These are phyloP conservation scores for Apiotrichum akiyoshidainum DNA, from an alignment of 1,284 basidiomycete genomes.

Conservation along the genomic window DNA sequence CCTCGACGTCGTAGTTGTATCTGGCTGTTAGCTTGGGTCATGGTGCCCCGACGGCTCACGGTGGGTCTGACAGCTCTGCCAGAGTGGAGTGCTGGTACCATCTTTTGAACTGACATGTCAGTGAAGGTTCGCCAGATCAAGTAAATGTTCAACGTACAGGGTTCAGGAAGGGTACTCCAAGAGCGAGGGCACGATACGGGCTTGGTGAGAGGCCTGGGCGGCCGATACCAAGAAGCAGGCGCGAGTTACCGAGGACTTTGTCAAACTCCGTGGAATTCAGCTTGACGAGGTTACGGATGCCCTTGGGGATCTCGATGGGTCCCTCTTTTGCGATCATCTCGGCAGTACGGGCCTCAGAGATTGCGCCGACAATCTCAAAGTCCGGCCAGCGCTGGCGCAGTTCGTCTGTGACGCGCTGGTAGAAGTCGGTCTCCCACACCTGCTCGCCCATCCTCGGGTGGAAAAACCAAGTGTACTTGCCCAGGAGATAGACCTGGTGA, in stretches of 20 bases:
- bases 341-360: slow-evolving; percentile 15
- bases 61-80: background rate
- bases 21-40: background rate
- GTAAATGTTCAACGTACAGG: background rate
- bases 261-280: slow-evolving; percentile 16
- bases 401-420: slow-evolving; percentile 13
- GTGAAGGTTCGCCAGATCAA: background rate
- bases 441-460: slow-evolving; percentile 9
- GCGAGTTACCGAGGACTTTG: slow-evolving; percentile 6
- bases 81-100: slow-evolving; percentile 9
- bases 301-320: slow-evolving; percentile 16
- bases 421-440: slow-evolving; percentile 9
- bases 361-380: slow-evolving; percentile 22
- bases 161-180: slow-evolving; percentile 6
- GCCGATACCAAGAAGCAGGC: slow-evolving; percentile 27
- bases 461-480: slow-evolving; percentile 27
- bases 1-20: slow-evolving; percentile 25
- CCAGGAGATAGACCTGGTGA: slow-evolving; percentile 25
- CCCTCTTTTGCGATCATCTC: background rate
- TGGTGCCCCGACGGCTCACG: background rate
- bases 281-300: slow-evolving; percentile 21
- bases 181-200: slow-evolving; percentile 21
- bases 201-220: slow-evolving; percentile 20
- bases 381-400: slow-evolving; percentile 17
- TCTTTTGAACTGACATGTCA: background rate